Conservation (phyloP, 768 basidiomycete genomes). For the Hirschioporus abietinus region DNA sequence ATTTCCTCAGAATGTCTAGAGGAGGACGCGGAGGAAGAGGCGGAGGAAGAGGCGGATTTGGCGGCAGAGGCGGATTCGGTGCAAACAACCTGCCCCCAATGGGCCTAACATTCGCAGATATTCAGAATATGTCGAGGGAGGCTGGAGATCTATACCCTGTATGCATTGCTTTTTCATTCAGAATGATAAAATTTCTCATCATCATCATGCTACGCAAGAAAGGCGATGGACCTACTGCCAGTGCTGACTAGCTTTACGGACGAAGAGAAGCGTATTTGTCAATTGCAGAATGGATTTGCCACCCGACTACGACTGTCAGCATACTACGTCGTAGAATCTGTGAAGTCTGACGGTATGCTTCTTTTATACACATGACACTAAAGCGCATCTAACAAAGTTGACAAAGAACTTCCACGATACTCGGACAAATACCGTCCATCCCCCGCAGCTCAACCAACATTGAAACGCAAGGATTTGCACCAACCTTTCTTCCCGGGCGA, state of each 20-base stretch:
- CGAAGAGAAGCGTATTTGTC: slow-evolving; percentile 60
- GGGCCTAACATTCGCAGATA: slow-evolving; percentile 76
- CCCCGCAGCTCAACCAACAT: slow-evolving; percentile 49
- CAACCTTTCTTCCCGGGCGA: slow-evolving; percentile 73
- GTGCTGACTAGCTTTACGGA: slow-evolving; percentile 59
- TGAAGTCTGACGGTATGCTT: slow-evolving; percentile 52
- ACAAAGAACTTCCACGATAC: slow-evolving; percentile 68
- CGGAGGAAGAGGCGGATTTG: slow-evolving; percentile 59
- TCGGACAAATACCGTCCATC: slow-evolving; percentile 80
- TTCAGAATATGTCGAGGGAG: slow-evolving; percentile 72
- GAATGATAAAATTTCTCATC: slow-evolving; percentile 2
- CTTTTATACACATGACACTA: slow-evolving; percentile 10
- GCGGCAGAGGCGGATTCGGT: slow-evolving; percentile 33
- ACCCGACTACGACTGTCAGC: slow-evolving; percentile 60
- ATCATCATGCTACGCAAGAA: slow-evolving; percentile 15
- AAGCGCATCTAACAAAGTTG: background rate
- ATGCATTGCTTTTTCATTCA: slow-evolving; percentile 25
- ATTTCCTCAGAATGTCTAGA: slow-evolving; percentile 38
- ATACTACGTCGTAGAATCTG: slow-evolving; percentile 70
- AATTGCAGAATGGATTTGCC: slow-evolving; percentile 63
- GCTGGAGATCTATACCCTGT: slow-evolving; percentile 79
- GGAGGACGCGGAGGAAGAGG: slow-evolving; percentile 42
- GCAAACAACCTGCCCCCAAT: slow-evolving; percentile 51
- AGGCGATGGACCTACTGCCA: slow-evolving; percentile 64
- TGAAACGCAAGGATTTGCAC: slow-evolving; percentile 68